Conservation (phyloP, 129 eudicot species). For the Smallanthus sonchifolius region DNA sequence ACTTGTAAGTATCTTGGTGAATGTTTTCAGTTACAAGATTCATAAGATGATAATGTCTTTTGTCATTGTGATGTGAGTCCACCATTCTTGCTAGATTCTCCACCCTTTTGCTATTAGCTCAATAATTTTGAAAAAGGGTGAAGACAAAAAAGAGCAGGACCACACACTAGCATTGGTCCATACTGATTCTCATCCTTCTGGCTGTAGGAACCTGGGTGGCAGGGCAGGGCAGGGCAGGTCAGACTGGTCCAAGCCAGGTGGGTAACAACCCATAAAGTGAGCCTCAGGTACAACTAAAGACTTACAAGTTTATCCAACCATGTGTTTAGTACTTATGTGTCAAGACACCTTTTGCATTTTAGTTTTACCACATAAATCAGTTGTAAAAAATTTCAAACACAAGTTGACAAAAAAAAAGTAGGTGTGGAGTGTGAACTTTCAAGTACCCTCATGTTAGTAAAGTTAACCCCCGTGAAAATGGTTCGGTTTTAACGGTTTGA, state of each 20-base stretch:
- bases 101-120: background rate
- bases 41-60: background rate
- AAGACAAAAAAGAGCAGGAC: slow-evolving; percentile 11
- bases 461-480: background rate
- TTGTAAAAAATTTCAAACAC: background rate
- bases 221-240: slow-evolving; percentile 29
- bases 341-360: background rate
- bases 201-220: slow-evolving; percentile 28
- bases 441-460: background rate
- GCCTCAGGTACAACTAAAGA: slow-evolving; percentile 1
- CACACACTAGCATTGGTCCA: slow-evolving; percentile 11
- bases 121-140: background rate
- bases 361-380: background rate
- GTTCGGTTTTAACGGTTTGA: too few relatives aligned
- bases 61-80: background rate
- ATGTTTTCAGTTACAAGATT: background rate
- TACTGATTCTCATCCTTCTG: slow-evolving; percentile 19
- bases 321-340: background rate
- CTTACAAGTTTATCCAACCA: background rate
- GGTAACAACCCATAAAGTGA: slow-evolving; percentile 4
- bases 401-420: background rate
- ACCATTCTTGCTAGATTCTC: background rate
- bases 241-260: slow-evolving; percentile 24
- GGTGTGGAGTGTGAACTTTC: background rate
- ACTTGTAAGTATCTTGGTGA: background rate